Evolutionary conservation across 345 rosid genomes (phyloP), one percentile per base, ranked within the genome.

Genomic region (Eucalyptus regnans): DNA sequence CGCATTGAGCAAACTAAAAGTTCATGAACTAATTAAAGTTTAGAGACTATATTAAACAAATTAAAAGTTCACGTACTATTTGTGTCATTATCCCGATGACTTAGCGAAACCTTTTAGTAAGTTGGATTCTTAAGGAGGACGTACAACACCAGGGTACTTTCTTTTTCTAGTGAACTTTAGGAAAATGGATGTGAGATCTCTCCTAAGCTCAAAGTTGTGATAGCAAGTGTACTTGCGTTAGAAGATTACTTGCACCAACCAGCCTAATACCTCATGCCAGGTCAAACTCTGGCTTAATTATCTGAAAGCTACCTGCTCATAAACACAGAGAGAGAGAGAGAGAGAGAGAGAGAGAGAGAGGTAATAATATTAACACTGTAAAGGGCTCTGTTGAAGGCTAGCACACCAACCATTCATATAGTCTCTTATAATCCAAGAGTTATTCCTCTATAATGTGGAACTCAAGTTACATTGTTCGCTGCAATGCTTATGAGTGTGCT

Each of bases 41-140:
- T 1, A 52, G 1, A 52, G 0, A 3, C 25, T 0, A 7, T 0
- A 18, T 52, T 1, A 2, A 18, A 18, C 1, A 52, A 52, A 20
- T 52, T 52, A 0, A 52, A 52, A 52, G 25, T 52, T 52, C 10
- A 20, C 18, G 0, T 0, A 52, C 2, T 18, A 3, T 52, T 52
- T 0, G 0, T 52, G 10, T 52, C 25, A 52, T 20, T 52, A 52
- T 52, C 58, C 1, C 2, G 5, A 52, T 20, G 3, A 7, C 1
- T 52, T 52, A 52, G 25, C 1, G 10, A 52, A 71, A 37, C 46
- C 81, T 71, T 37, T 68, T 68, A 31, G 80, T 5, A 37, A 37
- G 4, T 71, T 37, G 41, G 68, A 71, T 71, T 37, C 44, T 2
- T 37, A 18, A 9, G 44, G 2, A 5, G 46, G 33, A 27, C 68